Evolutionary conservation across 306 rosid genomes (phyloP).

Genomic region (Crotalaria pallida): DNA sequence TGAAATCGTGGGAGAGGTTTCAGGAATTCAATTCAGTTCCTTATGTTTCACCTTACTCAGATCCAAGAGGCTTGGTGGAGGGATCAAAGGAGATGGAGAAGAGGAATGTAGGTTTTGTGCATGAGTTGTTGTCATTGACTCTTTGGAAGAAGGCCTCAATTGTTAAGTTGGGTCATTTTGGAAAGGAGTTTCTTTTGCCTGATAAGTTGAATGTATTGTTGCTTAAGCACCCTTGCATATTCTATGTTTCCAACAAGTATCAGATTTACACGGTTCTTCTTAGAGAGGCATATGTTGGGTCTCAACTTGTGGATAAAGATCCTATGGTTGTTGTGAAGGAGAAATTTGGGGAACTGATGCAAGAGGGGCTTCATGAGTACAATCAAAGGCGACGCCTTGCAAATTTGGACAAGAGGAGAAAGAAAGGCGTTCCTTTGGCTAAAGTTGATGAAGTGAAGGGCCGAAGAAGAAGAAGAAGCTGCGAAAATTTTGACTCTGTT

Average conservation of each 20-base stretch:
- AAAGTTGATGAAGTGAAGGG: conserved; percentile 34
- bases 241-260: conserved; percentile 79
- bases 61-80: conserved; percentile 31
- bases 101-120: conserved; percentile 70
- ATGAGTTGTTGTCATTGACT: conserved; percentile 74
- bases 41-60: conserved; percentile 68
- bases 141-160: conserved; percentile 82
- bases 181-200: conserved; percentile 63
- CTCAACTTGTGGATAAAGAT: conserved; percentile 65
- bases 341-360: conserved; percentile 85
- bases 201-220: conserved; percentile 60
- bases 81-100: conserved; percentile 77
- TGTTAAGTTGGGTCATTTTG: conserved; percentile 70
- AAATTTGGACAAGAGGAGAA: conserved; percentile 63
- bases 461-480: conserved; percentile 21
- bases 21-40: conserved; percentile 52
- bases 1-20: conserved; percentile 70
- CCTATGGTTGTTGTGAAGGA: conserved; percentile 72
- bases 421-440: conserved; percentile 45
- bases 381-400: conserved; percentile 44
- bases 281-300: conserved; percentile 67
- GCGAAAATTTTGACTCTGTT: conserved; percentile 30
- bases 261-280: conserved; percentile 69
- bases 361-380: conserved; percentile 89
- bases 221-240: conserved; percentile 77